Conservation (phyloP, 2,329 filamentous ascomycete species). For the Pseudogymnoascus verrucosus region DNA sequence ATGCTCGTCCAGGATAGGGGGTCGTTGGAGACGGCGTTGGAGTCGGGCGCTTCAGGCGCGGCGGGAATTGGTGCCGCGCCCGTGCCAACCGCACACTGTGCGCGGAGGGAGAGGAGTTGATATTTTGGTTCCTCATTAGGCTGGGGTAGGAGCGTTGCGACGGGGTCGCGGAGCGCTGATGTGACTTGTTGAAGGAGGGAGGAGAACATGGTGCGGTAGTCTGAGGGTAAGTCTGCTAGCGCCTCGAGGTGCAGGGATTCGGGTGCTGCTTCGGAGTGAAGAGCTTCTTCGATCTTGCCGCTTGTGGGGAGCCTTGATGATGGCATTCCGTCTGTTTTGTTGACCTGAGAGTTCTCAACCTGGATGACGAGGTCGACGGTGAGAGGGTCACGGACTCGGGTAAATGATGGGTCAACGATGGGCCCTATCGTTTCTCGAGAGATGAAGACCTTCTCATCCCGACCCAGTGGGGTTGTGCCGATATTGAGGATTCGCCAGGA, state of each 20-base stretch:
- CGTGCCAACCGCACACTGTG: constrained; percentile 40
- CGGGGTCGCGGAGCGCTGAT: constrained; percentile 39
- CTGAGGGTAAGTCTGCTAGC: constrained; percentile 20
- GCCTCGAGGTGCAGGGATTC: constrained; percentile 9
- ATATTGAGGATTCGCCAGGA: constrained; percentile 70
- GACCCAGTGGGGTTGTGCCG: constrained; percentile 71
- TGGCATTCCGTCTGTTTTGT: constrained; percentile 10
- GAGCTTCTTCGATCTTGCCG: constrained; percentile 16
- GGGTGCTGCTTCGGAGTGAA: constrained; percentile 12
- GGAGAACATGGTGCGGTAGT: constrained; percentile 33
- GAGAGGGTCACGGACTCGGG: constrained; percentile 63
- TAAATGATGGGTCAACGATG: constrained; percentile 77
- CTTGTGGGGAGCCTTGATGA: background rate
- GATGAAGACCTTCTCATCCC: constrained; percentile 80
- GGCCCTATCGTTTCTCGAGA: constrained; percentile 67
- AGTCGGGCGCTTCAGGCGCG: constrained; percentile 33
- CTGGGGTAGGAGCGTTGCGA: constrained; percentile 31
- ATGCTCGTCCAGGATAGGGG: constrained; percentile 61
- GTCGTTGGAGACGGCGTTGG: constrained; percentile 20
- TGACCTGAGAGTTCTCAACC: constrained; percentile 22
- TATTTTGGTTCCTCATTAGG: constrained; percentile 26
- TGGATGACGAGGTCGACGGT: constrained; percentile 66
- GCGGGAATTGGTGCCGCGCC: constrained; percentile 65
- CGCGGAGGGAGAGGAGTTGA: constrained; percentile 32
- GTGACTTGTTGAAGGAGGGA: constrained; percentile 43